Evolutionary conservation across 169 alveolate species (phyloP).

Genomic region (Cryptosporidium sp.): DNA sequence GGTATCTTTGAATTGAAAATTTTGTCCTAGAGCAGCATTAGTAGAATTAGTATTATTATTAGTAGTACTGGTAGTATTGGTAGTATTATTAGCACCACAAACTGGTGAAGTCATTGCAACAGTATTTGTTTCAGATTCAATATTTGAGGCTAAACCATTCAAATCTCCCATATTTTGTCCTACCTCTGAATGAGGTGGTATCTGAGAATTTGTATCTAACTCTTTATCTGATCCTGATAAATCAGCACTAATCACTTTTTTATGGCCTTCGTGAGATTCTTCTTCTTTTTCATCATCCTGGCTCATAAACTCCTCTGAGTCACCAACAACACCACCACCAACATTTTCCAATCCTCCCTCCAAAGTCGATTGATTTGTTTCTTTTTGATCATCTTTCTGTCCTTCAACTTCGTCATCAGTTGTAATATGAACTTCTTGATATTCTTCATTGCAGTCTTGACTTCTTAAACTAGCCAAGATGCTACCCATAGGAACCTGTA

Average conservation of each 20-base stretch:
- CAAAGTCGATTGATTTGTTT: not conserved
- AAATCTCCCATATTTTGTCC: not conserved
- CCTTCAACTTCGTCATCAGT: not conserved
- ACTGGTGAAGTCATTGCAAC: not conserved
- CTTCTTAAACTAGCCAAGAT: conserved; percentile 3
- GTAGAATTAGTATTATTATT: too few relatives aligned
- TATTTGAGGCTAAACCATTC: not conserved
- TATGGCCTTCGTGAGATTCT: not conserved
- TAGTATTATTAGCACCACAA: not conserved
- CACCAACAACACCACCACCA: not conserved
- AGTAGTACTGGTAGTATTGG: too few relatives aligned
- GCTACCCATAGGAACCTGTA: conserved; percentile 61
- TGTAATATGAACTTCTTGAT: not conserved
- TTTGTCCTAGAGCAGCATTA: not conserved
- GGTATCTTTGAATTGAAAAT: not conserved
- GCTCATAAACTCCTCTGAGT: not conserved
- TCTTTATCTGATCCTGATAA: not conserved
- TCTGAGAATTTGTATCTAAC: not conserved
- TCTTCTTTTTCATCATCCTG: not conserved
- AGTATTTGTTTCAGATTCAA: not conserved
- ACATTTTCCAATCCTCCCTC: not conserved
- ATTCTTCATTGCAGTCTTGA: not conserved
- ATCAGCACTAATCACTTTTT: not conserved
- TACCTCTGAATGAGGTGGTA: not conserved
- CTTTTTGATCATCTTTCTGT: not conserved